A percentile compares a stretch with the other conserved stretches of the same genome.
Conservation (phyloP, 108 stramenopile species). For the Cyclotella cryptica region DNA sequence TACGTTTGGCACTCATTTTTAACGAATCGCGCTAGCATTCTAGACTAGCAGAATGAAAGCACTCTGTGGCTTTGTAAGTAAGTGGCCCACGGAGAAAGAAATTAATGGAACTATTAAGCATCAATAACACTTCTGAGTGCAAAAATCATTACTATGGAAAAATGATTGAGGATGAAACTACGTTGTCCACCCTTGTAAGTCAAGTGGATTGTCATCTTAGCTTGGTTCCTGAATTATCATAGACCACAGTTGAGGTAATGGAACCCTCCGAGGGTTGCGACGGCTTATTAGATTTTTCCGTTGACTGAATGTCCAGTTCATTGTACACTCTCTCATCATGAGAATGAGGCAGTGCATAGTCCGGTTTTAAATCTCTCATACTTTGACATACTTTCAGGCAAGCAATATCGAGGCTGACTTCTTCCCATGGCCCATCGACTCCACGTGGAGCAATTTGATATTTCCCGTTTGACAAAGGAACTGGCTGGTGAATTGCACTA, state of each 20-base stretch:
- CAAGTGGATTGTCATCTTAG: too few species aligned
- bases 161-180: too few species aligned
- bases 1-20: too few species aligned
- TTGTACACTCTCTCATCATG: neutral
- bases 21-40: too few species aligned
- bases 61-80: too few species aligned
- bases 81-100: too few species aligned
- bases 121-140: too few species aligned
- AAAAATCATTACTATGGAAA: too few species aligned
- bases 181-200: too few species aligned
- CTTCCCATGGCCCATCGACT: conserved; percentile 68
- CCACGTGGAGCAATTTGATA: conserved; percentile 37
- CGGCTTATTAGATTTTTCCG: neutral
- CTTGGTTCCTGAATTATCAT: too few species aligned
- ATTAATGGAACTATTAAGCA: too few species aligned
- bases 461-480: conserved; percentile 23
- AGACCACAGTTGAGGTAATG: neutral
- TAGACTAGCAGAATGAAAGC: too few species aligned
- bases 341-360: conserved; percentile 28
- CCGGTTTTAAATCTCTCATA: conserved; percentile 68
- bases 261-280: neutral
- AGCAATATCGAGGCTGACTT: conserved; percentile 66
- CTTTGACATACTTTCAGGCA: conserved; percentile 81
- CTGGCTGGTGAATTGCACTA: neutral
- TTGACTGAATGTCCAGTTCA: neutral